Conservation (phyloP, 2,329 filamentous ascomycete species). For the Penicillium hesseltinei region DNA sequence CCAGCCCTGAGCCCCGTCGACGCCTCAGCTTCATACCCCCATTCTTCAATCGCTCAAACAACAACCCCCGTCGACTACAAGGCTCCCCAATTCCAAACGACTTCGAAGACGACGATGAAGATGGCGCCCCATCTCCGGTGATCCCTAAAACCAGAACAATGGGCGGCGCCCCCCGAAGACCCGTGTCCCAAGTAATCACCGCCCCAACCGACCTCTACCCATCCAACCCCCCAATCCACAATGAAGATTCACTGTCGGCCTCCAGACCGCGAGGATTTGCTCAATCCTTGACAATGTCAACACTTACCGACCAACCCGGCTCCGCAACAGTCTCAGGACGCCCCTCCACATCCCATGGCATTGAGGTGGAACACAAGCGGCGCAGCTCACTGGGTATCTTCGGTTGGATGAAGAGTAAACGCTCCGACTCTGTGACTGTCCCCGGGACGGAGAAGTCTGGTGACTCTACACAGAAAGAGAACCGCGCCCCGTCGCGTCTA, state of each 20-base stretch:
- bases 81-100: slow-evolving; percentile 26
- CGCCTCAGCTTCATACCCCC: slow-evolving; percentile 37
- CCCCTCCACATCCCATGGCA: slow-evolving; percentile 30
- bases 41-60: slow-evolving; percentile 35
- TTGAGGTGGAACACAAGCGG: slow-evolving; percentile 35
- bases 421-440: slow-evolving; percentile 13
- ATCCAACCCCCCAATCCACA: slow-evolving; percentile 16
- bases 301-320: slow-evolving; percentile 7
- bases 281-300: slow-evolving; percentile 31
- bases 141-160: slow-evolving; percentile 31
- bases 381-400: slow-evolving; percentile 40
- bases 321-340: slow-evolving; percentile 20
- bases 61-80: slow-evolving; percentile 25
- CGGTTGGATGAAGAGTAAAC: slow-evolving; percentile 42
- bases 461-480: slow-evolving; percentile 10
- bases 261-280: slow-evolving; percentile 18
- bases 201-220: slow-evolving; percentile 17
- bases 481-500: slow-evolving; percentile 17
- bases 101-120: slow-evolving; percentile 25
- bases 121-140: slow-evolving; percentile 36
- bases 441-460: slow-evolving; percentile 5
- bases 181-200: slow-evolving; percentile 16
- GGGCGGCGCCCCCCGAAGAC: slow-evolving; percentile 12
- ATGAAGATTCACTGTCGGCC: slow-evolving; percentile 9
- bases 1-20: slow-evolving; percentile 28